A percentile compares a stretch with the other conserved stretches of the same genome.
Conservation (phyloP, 2,329 filamentous ascomycete species). For the Verruconis gallopava region DNA sequence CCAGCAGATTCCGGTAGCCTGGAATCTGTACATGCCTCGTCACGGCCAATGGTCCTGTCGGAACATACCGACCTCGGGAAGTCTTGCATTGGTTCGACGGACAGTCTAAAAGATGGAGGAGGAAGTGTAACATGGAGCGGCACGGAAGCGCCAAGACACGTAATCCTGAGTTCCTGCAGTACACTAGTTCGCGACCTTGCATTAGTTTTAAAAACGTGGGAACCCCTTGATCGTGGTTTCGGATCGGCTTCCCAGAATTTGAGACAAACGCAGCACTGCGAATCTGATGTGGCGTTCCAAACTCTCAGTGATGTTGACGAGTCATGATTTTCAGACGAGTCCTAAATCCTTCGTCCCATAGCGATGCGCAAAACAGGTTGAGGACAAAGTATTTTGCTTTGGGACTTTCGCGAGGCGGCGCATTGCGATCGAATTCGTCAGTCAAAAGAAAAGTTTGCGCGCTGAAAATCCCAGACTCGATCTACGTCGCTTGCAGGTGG, state of each 20-base stretch:
- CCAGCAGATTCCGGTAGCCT: neutral
- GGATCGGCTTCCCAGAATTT: neutral
- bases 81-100: neutral
- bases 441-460: too few species aligned
- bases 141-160: neutral
- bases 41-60: neutral
- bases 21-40: neutral
- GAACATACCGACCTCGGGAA: neutral
- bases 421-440: too few species aligned
- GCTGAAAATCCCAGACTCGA: too few species aligned
- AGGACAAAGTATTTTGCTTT: too few species aligned
- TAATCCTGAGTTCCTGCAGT: neutral
- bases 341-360: neutral
- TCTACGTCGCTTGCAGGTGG: too few species aligned
- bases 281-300: neutral
- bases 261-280: neutral
- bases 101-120: too few species aligned
- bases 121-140: neutral
- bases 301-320: neutral
- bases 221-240: neutral
- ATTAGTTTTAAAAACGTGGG: constrained; percentile 1
- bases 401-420: too few species aligned
- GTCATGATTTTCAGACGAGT: neutral
- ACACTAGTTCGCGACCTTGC: neutral
- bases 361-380: neutral